These are phyloP conservation scores for Debaryomycetaceae sp. DNA, from an alignment of 1,139 yeast genomes.

Conservation along the genomic window DNA sequence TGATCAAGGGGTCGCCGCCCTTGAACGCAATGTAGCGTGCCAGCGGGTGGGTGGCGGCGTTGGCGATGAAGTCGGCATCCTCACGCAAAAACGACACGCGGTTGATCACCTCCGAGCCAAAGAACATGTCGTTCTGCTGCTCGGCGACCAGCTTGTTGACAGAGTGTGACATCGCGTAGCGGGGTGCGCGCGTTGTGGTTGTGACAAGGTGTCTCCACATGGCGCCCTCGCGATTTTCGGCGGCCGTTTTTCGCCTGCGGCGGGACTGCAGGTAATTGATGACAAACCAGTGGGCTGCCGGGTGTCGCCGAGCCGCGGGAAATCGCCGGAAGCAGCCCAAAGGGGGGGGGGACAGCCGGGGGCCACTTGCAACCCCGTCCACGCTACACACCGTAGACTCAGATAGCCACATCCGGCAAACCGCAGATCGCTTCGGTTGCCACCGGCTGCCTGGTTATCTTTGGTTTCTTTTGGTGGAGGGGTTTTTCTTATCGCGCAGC, in stretches of 20 bases:
- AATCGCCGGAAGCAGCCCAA: no score
- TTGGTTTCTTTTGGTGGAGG: background rate
- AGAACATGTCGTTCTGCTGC: conserved; percentile 33
- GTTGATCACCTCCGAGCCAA: conserved; percentile 61
- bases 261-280: no score
- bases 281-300: no score
- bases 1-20: conserved; percentile 33
- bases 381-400: no score
- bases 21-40: conserved; percentile 55
- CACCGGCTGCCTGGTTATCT: no score
- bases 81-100: conserved; percentile 76
- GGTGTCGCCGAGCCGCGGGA: no score
- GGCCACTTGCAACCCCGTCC: no score
- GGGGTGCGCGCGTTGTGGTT: background rate
- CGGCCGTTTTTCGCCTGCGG: no score
- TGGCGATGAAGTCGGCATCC: conserved; percentile 53
- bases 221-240: background rate
- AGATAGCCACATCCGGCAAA: no score
- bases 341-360: no score
- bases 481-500: no score
- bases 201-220: background rate
- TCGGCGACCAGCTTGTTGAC: conserved; percentile 14
- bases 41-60: conserved; percentile 47
- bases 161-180: conserved; percentile 14
- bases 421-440: no score